phyloP scores from a whole-genome alignment of 352 stramenopile species.

The Halophytophthora batemanensis region DNA sequence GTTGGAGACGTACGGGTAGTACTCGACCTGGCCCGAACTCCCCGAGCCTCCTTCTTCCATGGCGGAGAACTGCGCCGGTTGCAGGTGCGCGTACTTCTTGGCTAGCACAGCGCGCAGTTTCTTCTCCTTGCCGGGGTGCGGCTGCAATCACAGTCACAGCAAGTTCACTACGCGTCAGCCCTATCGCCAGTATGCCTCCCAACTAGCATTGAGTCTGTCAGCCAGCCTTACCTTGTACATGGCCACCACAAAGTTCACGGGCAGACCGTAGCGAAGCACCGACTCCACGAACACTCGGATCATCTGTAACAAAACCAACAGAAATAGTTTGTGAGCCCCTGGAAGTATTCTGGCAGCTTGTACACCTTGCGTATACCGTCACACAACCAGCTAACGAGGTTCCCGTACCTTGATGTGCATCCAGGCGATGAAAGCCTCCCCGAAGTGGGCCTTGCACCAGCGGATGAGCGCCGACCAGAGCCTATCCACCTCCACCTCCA shows the following conservation, averaged over 20 bases:
- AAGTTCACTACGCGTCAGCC: slow-evolving; percentile 5
- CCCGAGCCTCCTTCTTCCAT: slow-evolving; percentile 63
- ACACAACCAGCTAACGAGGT: not conserved
- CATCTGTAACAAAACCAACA: slow-evolving; percentile 38
- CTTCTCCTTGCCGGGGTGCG: slow-evolving; percentile 80
- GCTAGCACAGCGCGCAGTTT: slow-evolving; percentile 70
- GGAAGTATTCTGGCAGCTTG: too few relatives aligned
- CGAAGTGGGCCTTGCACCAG: slow-evolving; percentile 98
- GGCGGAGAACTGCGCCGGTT: slow-evolving; percentile 78
- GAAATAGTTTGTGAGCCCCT: too few relatives aligned
- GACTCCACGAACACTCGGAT: slow-evolving; percentile 97
- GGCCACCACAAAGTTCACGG: slow-evolving; percentile 93
- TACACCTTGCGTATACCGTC: not conserved
- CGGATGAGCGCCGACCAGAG: slow-evolving; percentile 93
- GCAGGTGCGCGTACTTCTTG: slow-evolving; percentile 86
- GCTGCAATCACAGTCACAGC: slow-evolving; percentile 27
- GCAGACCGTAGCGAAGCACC: slow-evolving; percentile 96
- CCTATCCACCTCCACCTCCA: slow-evolving; percentile 91
- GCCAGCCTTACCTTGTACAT: slow-evolving; percentile 60
- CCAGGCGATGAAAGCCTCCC: slow-evolving; percentile 97
- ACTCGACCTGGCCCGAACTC: slow-evolving; percentile 61
- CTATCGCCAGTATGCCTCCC: not conserved
- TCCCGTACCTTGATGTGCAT: slow-evolving; percentile 96
- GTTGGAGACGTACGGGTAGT: slow-evolving; percentile 83
- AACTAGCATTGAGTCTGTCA: slow-evolving; percentile 10